These are phyloP conservation scores for Golubevia pallescens DNA, from an alignment of 1,284 basidiomycete genomes.

Conservation along the genomic window DNA sequence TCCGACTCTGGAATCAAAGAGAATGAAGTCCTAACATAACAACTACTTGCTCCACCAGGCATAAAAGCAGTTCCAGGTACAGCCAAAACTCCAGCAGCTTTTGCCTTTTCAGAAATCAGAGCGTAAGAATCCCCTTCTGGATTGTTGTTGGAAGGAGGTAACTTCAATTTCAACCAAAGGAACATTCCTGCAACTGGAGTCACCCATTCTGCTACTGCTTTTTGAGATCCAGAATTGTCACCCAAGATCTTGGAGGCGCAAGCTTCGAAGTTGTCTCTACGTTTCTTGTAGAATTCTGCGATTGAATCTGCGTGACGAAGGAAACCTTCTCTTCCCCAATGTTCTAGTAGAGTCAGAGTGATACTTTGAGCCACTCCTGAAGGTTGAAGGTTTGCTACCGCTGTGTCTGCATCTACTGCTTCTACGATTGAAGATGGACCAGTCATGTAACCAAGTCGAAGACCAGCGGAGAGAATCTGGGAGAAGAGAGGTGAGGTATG, in stretches of 20 bases:
- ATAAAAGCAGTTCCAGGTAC: slow-evolving; percentile 57
- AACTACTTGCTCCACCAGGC: slow-evolving; percentile 29
- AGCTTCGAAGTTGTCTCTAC: slow-evolving; percentile 46
- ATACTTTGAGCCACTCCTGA: slow-evolving; percentile 40
- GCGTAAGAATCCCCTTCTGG: slow-evolving; percentile 47
- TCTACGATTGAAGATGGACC: slow-evolving; percentile 44
- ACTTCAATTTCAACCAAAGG: slow-evolving; percentile 57
- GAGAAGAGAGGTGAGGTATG: not conserved
- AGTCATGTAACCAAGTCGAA: slow-evolving; percentile 50
- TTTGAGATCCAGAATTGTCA: slow-evolving; percentile 9
- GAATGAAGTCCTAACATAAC: slow-evolving; percentile 55
- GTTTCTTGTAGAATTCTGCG: slow-evolving; percentile 42
- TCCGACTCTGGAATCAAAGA: slow-evolving; percentile 41
- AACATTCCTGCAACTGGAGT: slow-evolving; percentile 62
- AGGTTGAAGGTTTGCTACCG: slow-evolving; percentile 47
- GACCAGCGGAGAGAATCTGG: slow-evolving; percentile 50
- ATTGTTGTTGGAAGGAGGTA: slow-evolving; percentile 32
- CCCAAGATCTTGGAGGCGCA: slow-evolving; percentile 30
- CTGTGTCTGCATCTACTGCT: slow-evolving; percentile 41
- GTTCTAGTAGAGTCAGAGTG: slow-evolving; percentile 35
- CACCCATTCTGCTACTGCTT: slow-evolving; percentile 41
- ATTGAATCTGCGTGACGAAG: slow-evolving; percentile 48
- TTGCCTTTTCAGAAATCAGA: slow-evolving; percentile 50
- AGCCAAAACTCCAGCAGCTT: slow-evolving; percentile 36
- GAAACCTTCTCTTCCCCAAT: slow-evolving; percentile 59